phyloP scores from a whole-genome alignment of 805 yeast genomes.

The Barnettozyma botsteinii region DNA sequence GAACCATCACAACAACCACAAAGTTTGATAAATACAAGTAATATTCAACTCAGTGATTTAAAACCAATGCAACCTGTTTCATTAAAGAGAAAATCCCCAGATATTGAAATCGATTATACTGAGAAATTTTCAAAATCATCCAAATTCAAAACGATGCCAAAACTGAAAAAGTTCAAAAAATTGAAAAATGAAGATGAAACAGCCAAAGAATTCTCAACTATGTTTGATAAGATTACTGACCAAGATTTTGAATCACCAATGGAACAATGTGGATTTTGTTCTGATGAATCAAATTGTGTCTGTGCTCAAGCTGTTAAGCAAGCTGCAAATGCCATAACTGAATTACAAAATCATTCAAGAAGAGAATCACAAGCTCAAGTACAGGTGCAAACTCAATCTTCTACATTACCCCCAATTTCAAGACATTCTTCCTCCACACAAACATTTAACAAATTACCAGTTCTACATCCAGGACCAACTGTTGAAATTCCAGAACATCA shows the following conservation, averaged over 20 bases:
- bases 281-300: conserved; percentile 87
- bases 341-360: conserved; percentile 21
- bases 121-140: conserved; percentile 34
- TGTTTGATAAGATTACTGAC: conserved; percentile 19
- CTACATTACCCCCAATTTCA: conserved; percentile 35
- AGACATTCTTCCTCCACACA: conserved; percentile 26
- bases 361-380: conserved; percentile 13
- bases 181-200: conserved; percentile 9
- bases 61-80: conserved; percentile 67
- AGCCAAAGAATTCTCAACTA: conserved; percentile 17
- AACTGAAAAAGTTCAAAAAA: conserved; percentile 18
- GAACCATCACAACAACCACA: conserved; percentile 19
- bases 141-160: conserved; percentile 24
- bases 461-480: conserved; percentile 59
- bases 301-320: conserved; percentile 69
- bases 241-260: conserved; percentile 44
- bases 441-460: conserved; percentile 41
- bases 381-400: conserved; percentile 19
- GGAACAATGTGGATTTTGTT: conserved; percentile 90
- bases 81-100: conserved; percentile 34
- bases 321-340: conserved; percentile 31
- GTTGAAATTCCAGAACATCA: conserved; percentile 39
- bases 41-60: conserved; percentile 32
- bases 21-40: conserved; percentile 8
- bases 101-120: conserved; percentile 54